phyloP scores from a whole-genome alignment of 371 early-diverging fungal species.

The Lichtheimia hyalospora region DNA sequence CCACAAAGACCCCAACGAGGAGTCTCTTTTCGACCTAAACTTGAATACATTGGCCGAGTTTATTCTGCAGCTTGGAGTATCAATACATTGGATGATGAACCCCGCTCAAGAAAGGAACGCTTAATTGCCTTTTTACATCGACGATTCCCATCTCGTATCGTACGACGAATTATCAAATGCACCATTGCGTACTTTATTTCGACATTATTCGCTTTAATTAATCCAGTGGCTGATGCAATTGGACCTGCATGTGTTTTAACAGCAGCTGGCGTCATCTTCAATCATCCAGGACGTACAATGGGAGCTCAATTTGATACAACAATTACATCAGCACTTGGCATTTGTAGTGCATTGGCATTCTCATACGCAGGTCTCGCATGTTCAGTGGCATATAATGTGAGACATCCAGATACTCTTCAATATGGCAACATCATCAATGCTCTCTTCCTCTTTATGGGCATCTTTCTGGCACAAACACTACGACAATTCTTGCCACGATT shows the following conservation, averaged over 20 bases:
- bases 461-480: slow-evolving; percentile 22
- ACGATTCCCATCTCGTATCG: slow-evolving; percentile 50
- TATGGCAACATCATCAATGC: slow-evolving; percentile 17
- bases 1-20: background rate
- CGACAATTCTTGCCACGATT: slow-evolving; percentile 25
- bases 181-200: slow-evolving; percentile 50
- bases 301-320: slow-evolving; percentile 49
- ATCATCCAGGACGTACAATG: slow-evolving; percentile 48
- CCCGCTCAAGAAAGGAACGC: slow-evolving; percentile 10
- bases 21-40: slow-evolving; percentile 17
- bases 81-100: slow-evolving; percentile 10
- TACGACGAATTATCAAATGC: slow-evolving; percentile 57
- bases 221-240: slow-evolving; percentile 26
- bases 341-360: slow-evolving; percentile 29
- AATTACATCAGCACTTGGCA: slow-evolving; percentile 36
- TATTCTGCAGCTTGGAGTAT: slow-evolving; percentile 10
- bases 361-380: slow-evolving; percentile 30
- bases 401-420: slow-evolving; percentile 14
- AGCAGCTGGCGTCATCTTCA: slow-evolving; percentile 39
- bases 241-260: slow-evolving; percentile 46
- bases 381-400: slow-evolving; percentile 25
- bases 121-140: slow-evolving; percentile 22
- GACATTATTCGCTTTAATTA: slow-evolving; percentile 42
- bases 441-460: slow-evolving; percentile 17
- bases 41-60: slow-evolving; percentile 16